phyloP scores from a whole-genome alignment of 2,329 filamentous ascomycete genomes.

The Alternaria dauci region DNA sequence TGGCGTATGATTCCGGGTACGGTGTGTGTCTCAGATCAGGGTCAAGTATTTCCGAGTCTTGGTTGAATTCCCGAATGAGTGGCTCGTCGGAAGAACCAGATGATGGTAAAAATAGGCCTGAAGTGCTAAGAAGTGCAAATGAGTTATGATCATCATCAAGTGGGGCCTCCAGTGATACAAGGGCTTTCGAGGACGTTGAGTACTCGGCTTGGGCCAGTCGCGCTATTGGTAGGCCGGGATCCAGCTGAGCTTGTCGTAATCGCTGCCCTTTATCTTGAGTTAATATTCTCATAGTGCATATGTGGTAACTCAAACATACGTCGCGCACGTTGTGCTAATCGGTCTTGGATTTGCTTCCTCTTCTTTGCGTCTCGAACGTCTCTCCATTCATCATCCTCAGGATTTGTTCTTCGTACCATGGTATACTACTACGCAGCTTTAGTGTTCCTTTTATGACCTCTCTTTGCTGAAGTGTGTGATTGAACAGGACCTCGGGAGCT shows the following conservation, averaged over 20 bases:
- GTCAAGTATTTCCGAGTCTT: background rate
- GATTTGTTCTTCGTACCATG: constrained; percentile 34
- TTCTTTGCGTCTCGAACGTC: constrained; percentile 48
- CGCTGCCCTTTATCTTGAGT: constrained; percentile 20
- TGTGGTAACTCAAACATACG: constrained; percentile 30
- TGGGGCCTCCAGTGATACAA: background rate
- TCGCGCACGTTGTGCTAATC: constrained; percentile 51
- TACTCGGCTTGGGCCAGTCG: background rate
- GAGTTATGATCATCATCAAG: background rate
- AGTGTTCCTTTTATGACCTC: background rate
- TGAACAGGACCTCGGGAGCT: background rate
- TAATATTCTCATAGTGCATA: background rate
- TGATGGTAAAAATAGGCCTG: background rate
- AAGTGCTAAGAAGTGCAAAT: background rate
- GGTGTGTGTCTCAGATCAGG: background rate
- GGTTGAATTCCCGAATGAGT: background rate
- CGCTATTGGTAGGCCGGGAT: background rate
- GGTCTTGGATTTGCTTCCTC: constrained; percentile 53
- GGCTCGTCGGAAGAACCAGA: background rate
- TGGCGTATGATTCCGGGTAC: background rate
- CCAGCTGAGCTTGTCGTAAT: constrained; percentile 15
- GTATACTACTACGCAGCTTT: background rate
- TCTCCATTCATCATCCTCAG: constrained; percentile 45
- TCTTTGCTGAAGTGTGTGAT: background rate
- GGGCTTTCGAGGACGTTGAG: background rate